Evolutionary conservation across 2,329 filamentous ascomycete genomes (phyloP), one percentile per base, ranked within the genome.

Genomic region (Xylariaceae sp.): DNA sequence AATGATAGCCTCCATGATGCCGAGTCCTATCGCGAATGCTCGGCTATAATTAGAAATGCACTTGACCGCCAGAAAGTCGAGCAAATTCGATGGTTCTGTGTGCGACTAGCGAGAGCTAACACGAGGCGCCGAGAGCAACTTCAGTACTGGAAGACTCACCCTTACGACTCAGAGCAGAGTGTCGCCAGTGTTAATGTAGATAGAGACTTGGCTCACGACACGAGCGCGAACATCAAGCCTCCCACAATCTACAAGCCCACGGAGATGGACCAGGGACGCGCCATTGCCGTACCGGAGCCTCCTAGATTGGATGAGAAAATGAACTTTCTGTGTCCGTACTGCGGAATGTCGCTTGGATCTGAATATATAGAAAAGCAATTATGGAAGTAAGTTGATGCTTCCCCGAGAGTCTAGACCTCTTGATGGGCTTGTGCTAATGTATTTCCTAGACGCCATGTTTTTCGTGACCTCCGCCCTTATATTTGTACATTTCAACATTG

Each of bases 401-500:
- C 13, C 15, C 34, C 13, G 3, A 7, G n/a, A n/a, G n/a, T n/a
- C n/a, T n/a, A 26, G 32, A 26, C 26, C 26, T n/a, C 26, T 4
- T 8, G 26, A 8, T 26, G 26, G 26, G 26, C 8, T 8, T 26
- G 26, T 45, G 40, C 21, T 45, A 9, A 50, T 8, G n/a, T 16
- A 44, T 40, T 7, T 46, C 12, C 21, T 9, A 51, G 49, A 10
- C 49, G 49, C n/a, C 49, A 51, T 39, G 49, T 51, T 30, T 46
- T 51, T 19, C 49, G 41, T 21, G 41, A 46, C 16, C 41, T 51
- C 34, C 49, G 42, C n/a, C 49, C 49, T 40, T 51, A 51, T 16
- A 16, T 46, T n/a, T 51, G 49, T 22, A 51, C 42, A 30, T 51
- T 51, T 22, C 2, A 39, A 44, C 32, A 51, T 12, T 51, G 49